Conservation (phyloP, 208 protist species). For the Sergeia podlipaevii region DNA sequence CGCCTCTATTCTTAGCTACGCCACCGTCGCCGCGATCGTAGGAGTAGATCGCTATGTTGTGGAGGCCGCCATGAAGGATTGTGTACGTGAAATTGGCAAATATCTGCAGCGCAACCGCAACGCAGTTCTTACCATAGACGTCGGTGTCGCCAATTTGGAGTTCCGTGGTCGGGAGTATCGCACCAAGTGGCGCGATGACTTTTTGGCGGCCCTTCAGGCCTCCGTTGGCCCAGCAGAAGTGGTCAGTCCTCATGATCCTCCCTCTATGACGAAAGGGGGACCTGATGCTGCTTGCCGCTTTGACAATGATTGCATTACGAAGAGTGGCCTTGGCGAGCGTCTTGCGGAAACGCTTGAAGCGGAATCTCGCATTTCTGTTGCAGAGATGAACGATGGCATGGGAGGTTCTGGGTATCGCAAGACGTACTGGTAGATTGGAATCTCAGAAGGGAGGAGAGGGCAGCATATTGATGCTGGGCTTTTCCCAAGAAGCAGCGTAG, state of each 20-base stretch:
- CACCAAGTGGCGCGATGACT: conserved; percentile 64
- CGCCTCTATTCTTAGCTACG: conserved; percentile 39
- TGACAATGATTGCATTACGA: conserved; percentile 39
- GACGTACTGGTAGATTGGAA: conserved; percentile 40
- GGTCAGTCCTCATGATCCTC: conserved; percentile 57
- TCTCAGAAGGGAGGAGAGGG: too few species aligned
- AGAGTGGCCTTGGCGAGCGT: conserved; percentile 22
- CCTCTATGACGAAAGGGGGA: conserved; percentile 56
- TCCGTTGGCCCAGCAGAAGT: conserved; percentile 28
- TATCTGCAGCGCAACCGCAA: conserved; percentile 64
- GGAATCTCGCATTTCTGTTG: conserved; percentile 50
- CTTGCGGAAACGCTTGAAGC: conserved; percentile 36
- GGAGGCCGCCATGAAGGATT: conserved; percentile 77
- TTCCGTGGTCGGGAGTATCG: conserved; percentile 66
- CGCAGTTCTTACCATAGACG: conserved; percentile 62
- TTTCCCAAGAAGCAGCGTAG: too few species aligned
- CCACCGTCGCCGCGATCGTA: conserved; percentile 24
- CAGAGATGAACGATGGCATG: conserved; percentile 67
- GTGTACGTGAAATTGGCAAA: conserved; percentile 80
- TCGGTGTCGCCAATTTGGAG: conserved; percentile 64
- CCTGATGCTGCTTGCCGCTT: conserved; percentile 50
- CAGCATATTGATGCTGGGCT: too few species aligned
- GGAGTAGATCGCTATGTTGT: conserved; percentile 61
- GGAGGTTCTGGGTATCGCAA: conserved; percentile 54
- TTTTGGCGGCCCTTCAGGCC: conserved; percentile 35